phyloP scores from a whole-genome alignment of 257 asterid species.

The Verbascum thapsus region DNA sequence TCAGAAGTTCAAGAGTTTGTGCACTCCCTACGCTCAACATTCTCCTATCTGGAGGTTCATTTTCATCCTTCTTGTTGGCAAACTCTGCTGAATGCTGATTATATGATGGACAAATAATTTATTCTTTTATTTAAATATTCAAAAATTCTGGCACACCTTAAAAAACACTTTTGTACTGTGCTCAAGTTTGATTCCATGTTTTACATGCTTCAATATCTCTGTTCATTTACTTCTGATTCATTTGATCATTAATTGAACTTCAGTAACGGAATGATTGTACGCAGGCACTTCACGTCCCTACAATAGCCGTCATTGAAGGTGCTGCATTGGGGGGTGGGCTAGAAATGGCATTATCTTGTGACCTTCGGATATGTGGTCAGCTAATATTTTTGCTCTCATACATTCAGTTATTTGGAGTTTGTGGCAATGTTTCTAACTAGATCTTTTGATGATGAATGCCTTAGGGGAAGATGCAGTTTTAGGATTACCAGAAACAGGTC shows the following conservation, averaged over 20 bases:
- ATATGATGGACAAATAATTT: constrained; percentile 1
- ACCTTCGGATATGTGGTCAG: constrained; percentile 89
- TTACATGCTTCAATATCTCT: constrained; percentile 10
- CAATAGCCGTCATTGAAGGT: constrained; percentile 94
- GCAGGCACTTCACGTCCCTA: constrained; percentile 77
- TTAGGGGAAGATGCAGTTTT: constrained; percentile 82
- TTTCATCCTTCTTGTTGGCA: constrained; percentile 22
- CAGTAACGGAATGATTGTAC: constrained; percentile 23
- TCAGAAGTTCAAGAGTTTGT: constrained; percentile 68
- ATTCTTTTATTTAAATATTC: background rate
- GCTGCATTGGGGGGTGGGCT: constrained; percentile 94
- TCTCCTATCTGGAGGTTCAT: constrained; percentile 79
- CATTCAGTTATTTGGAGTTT: background rate
- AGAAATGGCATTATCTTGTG: constrained; percentile 96
- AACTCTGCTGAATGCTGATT: constrained; percentile 10
- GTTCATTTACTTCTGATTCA: background rate
- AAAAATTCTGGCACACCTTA: background rate
- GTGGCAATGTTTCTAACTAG: constrained; percentile 27
- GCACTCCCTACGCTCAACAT: constrained; percentile 67
- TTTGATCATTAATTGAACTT: constrained; percentile 24
- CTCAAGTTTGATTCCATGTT: background rate
- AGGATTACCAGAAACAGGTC: constrained; percentile 96
- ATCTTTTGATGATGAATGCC: constrained; percentile 21
- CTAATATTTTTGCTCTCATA: constrained; percentile 18
- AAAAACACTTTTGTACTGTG: background rate